Conservation (phyloP, 345 rosid genomes). For the Populus euphratica region DNA sequence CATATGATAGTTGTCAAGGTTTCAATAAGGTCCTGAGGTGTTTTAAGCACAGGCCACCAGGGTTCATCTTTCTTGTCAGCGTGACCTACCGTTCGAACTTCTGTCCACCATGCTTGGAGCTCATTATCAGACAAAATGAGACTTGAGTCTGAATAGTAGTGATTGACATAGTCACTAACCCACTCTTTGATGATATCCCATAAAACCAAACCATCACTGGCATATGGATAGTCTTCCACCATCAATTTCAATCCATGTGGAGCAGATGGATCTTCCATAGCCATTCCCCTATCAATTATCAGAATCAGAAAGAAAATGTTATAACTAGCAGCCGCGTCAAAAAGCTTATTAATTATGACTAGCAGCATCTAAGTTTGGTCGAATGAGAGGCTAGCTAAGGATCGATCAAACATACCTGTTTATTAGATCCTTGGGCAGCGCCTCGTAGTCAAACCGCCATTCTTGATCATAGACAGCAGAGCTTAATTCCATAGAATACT, state of each 20-base stretch:
- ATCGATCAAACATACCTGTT: slow-evolving; percentile 23
- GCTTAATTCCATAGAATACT: slow-evolving; percentile 45
- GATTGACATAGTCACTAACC: slow-evolving; percentile 39
- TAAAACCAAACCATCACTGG: slow-evolving; percentile 43
- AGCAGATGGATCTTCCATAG: slow-evolving; percentile 36
- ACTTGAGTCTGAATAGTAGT: slow-evolving; percentile 29
- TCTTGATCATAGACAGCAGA: slow-evolving; percentile 42
- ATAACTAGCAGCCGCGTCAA: background rate
- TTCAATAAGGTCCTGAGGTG: slow-evolving; percentile 23
- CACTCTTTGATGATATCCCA: slow-evolving; percentile 44
- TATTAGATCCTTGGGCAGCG: slow-evolving; percentile 47
- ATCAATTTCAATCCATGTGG: slow-evolving; percentile 42
- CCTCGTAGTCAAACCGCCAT: slow-evolving; percentile 50
- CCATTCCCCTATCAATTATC: slow-evolving; percentile 38
- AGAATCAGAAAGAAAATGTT: background rate
- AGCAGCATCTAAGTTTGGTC: background rate
- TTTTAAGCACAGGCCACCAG: slow-evolving; percentile 38
- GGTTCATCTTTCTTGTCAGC: slow-evolving; percentile 38
- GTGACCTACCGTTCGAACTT: slow-evolving; percentile 33
- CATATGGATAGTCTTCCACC: slow-evolving; percentile 48
- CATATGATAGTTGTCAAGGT: slow-evolving; percentile 38
- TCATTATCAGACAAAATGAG: slow-evolving; percentile 32
- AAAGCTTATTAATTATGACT: no score
- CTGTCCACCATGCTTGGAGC: slow-evolving; percentile 54
- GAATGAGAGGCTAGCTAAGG: background rate